These are phyloP conservation scores for Saccharata proteae DNA, from an alignment of 2,329 filamentous ascomycete species.

Conservation along the genomic window DNA sequence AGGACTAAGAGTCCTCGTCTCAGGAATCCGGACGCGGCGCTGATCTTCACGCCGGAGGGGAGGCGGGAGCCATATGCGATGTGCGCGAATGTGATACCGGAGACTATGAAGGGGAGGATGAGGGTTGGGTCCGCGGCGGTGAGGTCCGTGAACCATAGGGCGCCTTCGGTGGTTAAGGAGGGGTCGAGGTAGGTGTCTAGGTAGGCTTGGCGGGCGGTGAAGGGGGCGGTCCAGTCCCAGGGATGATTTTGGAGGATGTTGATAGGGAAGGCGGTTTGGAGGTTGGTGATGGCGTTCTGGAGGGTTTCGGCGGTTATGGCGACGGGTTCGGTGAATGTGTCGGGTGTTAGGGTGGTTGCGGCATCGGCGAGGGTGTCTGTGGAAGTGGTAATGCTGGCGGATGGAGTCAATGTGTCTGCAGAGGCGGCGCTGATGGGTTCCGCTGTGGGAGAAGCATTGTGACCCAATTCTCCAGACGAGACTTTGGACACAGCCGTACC, in stretches of 20 bases:
- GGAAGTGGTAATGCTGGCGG: no score
- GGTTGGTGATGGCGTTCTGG: not conserved
- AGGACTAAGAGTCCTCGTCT: no score
- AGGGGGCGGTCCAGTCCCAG: constrained; percentile 6
- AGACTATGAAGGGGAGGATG: constrained; percentile 37
- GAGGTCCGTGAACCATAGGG: constrained; percentile 49
- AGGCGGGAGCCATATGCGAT: constrained; percentile 22
- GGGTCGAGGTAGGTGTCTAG: constrained; percentile 37
- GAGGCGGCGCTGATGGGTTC: not conserved
- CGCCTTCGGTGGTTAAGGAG: constrained; percentile 43
- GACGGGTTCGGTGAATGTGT: not conserved
- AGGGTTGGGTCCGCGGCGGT: constrained; percentile 40
- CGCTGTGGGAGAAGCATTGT: not conserved
- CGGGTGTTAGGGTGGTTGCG: not conserved
- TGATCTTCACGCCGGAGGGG: no score
- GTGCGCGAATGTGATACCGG: constrained; percentile 26
- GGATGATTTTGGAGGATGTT: no score
- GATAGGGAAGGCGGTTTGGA: not conserved
- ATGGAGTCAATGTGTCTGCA: no score
- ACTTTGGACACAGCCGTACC: no score
- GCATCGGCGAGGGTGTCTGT: not conserved
- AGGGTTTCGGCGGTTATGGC: not conserved
- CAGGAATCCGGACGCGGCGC: no score
- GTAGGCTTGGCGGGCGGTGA: no score
- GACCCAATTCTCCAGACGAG: not conserved